Evolutionary conservation across 306 rosid species (phyloP).

Genomic region (Quercus alba): DNA sequence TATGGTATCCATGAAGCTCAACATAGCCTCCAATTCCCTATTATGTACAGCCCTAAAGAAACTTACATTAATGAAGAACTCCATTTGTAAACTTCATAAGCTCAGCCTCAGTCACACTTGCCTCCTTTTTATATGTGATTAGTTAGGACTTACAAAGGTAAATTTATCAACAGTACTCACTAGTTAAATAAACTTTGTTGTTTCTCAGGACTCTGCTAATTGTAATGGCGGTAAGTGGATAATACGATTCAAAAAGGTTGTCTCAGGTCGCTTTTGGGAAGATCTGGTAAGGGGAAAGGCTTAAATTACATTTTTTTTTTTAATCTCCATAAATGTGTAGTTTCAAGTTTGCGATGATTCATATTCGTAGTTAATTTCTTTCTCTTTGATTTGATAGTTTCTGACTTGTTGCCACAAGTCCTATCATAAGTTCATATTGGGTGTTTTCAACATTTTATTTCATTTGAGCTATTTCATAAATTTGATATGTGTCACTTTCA

Average conservation of each 20-base stretch:
- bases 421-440: not conserved
- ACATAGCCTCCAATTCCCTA: no score
- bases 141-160: constrained; percentile 2
- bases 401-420: not conserved
- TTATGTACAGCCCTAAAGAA: no score
- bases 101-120: no score
- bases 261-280: constrained; percentile 94
- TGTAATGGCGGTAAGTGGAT: constrained; percentile 98
- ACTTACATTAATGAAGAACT: no score
- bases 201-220: constrained; percentile 82
- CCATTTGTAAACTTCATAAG: no score
- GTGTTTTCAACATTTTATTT: not conserved
- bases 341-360: not conserved
- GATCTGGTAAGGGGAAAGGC: constrained; percentile 65
- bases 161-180: not conserved
- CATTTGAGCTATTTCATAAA: not conserved
- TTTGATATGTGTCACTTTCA: not conserved
- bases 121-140: not conserved
- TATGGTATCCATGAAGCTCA: no score
- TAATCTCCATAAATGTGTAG: not conserved
- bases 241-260: constrained; percentile 79
- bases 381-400: not conserved
- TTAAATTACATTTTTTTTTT: not conserved
- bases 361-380: not conserved
- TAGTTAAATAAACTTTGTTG: not conserved